Percentiles rank a stretch among this genome's conserved stretches.
These are phyloP conservation scores for Fomes fomentarius DNA, from an alignment of 1,284 basidiomycete genomes.

Conservation along the genomic window DNA sequence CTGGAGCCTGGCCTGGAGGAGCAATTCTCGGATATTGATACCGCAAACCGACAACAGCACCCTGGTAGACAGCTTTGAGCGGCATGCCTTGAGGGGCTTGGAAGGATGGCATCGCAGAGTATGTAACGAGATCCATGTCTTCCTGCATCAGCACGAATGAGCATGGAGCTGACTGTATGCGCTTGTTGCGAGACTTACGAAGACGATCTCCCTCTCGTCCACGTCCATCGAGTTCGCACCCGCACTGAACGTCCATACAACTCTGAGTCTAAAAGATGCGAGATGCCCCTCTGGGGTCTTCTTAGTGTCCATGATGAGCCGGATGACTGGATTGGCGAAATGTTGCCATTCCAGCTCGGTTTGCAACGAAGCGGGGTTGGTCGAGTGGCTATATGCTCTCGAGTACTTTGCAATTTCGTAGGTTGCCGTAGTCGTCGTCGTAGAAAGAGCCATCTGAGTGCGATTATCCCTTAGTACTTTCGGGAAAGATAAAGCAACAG, in stretches of 20 bases:
- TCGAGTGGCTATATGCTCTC: conserved; percentile 51
- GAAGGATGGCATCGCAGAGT: conserved; percentile 48
- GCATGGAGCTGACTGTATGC: not conserved
- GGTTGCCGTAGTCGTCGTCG: conserved; percentile 57
- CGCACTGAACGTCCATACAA: conserved; percentile 61
- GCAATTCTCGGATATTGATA: conserved; percentile 57
- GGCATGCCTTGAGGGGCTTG: conserved; percentile 55
- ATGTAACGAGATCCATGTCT: conserved; percentile 70
- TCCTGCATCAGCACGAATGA: conserved; percentile 47
- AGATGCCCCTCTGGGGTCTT: conserved; percentile 51
- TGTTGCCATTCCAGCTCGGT: conserved; percentile 67
- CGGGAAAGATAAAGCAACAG: too few species aligned
- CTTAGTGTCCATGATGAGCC: conserved; percentile 62
- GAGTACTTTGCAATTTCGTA: conserved; percentile 70
- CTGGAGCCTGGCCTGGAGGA: conserved; percentile 42
- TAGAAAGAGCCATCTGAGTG: conserved; percentile 43
- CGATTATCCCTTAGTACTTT: too few species aligned
- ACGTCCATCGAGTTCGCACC: conserved; percentile 38
- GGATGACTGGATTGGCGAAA: conserved; percentile 69
- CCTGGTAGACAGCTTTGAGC: conserved; percentile 76
- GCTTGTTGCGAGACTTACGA: conserved; percentile 49
- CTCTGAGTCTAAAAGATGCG: conserved; percentile 62
- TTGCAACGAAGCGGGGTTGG: conserved; percentile 20
- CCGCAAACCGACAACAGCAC: conserved; percentile 70
- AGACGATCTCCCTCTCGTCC: conserved; percentile 57